phyloP scores from a whole-genome alignment of 495 filamentous ascomycete genomes.

The Cudoniella acicularis region DNA sequence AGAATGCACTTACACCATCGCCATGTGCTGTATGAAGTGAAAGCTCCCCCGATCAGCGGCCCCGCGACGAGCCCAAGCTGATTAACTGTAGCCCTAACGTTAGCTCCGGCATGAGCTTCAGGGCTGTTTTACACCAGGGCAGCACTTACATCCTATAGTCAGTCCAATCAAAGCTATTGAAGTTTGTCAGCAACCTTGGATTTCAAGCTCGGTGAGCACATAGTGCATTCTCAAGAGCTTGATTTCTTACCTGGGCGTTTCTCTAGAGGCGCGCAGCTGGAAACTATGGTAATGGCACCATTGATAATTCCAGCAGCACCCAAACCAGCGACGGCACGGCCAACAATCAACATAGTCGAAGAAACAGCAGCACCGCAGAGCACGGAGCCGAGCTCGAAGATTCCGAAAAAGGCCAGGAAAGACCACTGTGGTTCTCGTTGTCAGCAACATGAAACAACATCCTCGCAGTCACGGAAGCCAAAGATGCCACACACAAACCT shows the following conservation, averaged over 20 bases:
- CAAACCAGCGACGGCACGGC: constrained; percentile 51
- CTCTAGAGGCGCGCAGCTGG: constrained; percentile 39
- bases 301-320: constrained; percentile 46
- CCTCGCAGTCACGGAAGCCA: not conserved
- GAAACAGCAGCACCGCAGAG: constrained; percentile 48
- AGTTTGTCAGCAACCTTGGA: not conserved
- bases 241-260: constrained; percentile 35
- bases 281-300: constrained; percentile 49
- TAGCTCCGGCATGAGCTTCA: no score
- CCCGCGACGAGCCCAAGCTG: constrained; percentile 43
- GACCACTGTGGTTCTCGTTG: constrained; percentile 26
- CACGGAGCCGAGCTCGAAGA: constrained; percentile 52
- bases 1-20: constrained; percentile 34
- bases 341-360: constrained; percentile 49
- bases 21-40: constrained; percentile 54
- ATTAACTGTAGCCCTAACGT: constrained; percentile 56
- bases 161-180: constrained; percentile 59
- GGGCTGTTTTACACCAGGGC: no score
- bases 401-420: constrained; percentile 40
- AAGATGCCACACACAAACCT: no score
- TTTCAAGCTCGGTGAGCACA: constrained; percentile 27
- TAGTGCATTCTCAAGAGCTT: constrained; percentile 32
- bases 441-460: not conserved
- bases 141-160: constrained; percentile 16
- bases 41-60: constrained; percentile 57